These are phyloP conservation scores for Corylus avellana DNA, from an alignment of 306 rosid genomes.

Conservation along the genomic window DNA sequence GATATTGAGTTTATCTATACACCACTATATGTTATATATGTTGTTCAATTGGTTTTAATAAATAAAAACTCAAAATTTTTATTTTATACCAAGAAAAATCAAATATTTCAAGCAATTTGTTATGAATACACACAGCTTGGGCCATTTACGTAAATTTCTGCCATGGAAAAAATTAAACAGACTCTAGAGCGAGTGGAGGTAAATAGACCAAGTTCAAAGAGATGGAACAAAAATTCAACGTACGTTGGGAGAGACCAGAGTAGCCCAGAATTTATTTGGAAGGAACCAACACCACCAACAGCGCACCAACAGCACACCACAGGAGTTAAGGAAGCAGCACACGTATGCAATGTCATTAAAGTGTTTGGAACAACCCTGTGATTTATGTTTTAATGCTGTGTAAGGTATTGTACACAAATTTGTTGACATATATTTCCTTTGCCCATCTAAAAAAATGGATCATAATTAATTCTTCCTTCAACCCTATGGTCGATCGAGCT, in stretches of 20 bases:
- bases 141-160: background rate
- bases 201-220: too few relatives aligned
- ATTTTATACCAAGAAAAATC: too few relatives aligned
- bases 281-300: background rate
- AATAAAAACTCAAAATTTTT: too few relatives aligned
- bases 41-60: too few relatives aligned
- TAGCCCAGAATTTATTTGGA: background rate
- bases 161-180: background rate
- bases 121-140: background rate
- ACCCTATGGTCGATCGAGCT: background rate
- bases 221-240: background rate
- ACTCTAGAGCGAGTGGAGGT: too few relatives aligned
- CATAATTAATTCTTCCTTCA: too few relatives aligned
- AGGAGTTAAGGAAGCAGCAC: background rate
- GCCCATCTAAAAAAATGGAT: background rate
- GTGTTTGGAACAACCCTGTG: background rate
- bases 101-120: too few relatives aligned
- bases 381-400: background rate
- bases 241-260: background rate
- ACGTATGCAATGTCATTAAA: background rate
- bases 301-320: background rate
- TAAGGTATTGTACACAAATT: background rate
- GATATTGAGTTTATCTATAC: too few relatives aligned
- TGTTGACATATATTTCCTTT: background rate
- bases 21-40: too few relatives aligned